Conservation (phyloP, 176 grass and related monocot species). For the Cenchrus purpureus region DNA sequence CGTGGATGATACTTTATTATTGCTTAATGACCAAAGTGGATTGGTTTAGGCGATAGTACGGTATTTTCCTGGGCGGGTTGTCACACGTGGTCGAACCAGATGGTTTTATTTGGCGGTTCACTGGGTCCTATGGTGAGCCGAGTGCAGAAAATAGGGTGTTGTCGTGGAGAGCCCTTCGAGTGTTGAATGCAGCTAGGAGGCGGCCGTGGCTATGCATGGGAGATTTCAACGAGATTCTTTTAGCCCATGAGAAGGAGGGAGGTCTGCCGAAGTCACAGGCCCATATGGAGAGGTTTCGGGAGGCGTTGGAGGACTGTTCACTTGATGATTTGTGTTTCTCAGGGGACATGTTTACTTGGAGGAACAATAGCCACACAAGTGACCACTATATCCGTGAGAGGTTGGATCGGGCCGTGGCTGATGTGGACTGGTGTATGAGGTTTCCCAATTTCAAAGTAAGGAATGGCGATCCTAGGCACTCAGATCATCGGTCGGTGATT, state of each 20-base stretch:
- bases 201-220: background rate
- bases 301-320: background rate
- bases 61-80: too few species aligned
- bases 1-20: too few species aligned
- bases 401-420: background rate
- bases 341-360: background rate
- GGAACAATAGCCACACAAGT: background rate
- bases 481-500: background rate
- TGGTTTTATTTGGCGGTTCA: background rate
- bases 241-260: background rate
- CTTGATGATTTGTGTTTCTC: background rate
- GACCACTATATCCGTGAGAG: background rate
- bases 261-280: rapidly evolving
- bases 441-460: background rate
- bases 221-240: background rate
- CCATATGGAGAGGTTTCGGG: background rate
- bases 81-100: background rate
- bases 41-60: too few species aligned
- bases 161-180: too few species aligned
- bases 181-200: too few species aligned
- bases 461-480: background rate
- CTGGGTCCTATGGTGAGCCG: too few species aligned
- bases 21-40: too few species aligned
- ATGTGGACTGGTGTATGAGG: background rate
- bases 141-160: background rate